These are phyloP conservation scores for Pseudocercospora fijiensis DNA, from an alignment of 2,329 filamentous ascomycete genomes.

Conservation along the genomic window DNA sequence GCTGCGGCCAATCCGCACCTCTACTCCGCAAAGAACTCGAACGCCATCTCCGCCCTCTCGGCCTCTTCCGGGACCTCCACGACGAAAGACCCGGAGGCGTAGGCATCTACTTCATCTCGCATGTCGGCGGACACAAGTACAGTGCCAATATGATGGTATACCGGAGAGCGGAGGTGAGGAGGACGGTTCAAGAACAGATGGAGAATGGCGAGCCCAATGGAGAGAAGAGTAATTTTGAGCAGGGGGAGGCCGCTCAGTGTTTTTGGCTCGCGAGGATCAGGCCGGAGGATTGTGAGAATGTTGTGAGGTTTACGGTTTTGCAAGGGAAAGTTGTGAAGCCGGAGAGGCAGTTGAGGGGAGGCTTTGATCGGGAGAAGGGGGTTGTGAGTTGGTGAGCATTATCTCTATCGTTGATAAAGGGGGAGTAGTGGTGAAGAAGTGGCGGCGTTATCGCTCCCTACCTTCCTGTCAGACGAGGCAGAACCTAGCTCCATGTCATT, in stretches of 20 bases:
- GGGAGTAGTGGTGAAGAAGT: too few relatives aligned
- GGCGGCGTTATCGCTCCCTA: too few relatives aligned
- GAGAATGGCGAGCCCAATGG: conserved; percentile 36
- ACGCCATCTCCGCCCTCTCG: conserved; percentile 79
- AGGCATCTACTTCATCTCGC: conserved; percentile 93
- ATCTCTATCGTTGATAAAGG: too few relatives aligned
- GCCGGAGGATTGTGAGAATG: conserved; percentile 90
- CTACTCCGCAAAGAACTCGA: conserved; percentile 86
- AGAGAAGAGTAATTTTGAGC: conserved; percentile 42
- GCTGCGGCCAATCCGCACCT: conserved; percentile 91
- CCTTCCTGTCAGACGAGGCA: too few relatives aligned
- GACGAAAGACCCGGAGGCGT: conserved; percentile 89
- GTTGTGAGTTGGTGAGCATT: conserved; percentile 75
- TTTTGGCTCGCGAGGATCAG: conserved; percentile 86
- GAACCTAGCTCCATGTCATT: too few relatives aligned
- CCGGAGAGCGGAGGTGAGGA: conserved; percentile 52
- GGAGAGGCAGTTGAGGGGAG: conserved; percentile 77
- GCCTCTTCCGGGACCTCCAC: conserved; percentile 80
- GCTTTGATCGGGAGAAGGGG: conserved; percentile 80
- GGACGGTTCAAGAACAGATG: conserved; percentile 31
- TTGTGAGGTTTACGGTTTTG: conserved; percentile 83
- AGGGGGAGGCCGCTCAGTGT: conserved; percentile 69
- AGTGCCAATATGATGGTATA: conserved; percentile 93
- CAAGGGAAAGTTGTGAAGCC: conserved; percentile 95
- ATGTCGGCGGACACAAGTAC: conserved; percentile 96